These are phyloP conservation scores for Zygnema cylindricum DNA, from an alignment of 139 green algal genomes.

Conservation along the genomic window DNA sequence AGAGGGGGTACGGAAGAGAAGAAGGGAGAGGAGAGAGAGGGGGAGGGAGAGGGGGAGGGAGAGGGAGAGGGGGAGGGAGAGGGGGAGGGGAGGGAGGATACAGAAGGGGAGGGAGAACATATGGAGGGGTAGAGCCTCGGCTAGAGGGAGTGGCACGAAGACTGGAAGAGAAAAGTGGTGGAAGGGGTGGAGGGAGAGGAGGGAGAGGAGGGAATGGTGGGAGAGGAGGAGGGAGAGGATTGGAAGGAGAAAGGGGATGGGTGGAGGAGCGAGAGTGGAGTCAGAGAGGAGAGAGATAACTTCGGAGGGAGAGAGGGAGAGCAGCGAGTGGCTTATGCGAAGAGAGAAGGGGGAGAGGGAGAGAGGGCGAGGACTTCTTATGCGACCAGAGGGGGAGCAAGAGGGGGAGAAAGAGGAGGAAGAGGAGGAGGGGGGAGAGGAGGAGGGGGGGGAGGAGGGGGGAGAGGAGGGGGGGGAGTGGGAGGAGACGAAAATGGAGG, in stretches of 20 bases:
- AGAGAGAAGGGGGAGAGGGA: background rate
- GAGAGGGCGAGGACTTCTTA: conserved; percentile 3
- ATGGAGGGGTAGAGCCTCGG: too few relatives aligned
- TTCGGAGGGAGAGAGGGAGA: conserved; percentile 1
- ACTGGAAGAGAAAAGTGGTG: too few relatives aligned
- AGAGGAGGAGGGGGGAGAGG: background rate
- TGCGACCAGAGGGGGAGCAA: background rate
- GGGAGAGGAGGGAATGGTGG: too few relatives aligned
- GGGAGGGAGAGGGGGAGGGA: background rate
- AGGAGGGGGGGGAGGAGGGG: background rate
- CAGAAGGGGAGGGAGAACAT: background rate
- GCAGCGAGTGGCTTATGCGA: background rate
- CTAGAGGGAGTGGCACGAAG: too few relatives aligned
- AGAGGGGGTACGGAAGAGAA: too few relatives aligned
- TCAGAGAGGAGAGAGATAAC: background rate
- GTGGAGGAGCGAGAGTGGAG: too few relatives aligned
- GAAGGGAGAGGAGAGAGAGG: background rate
- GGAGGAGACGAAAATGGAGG: background rate
- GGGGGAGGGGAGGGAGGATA: background rate
- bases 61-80: background rate
- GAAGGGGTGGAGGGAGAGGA: too few relatives aligned
- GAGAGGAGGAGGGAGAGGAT: too few relatives aligned
- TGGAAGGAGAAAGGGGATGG: too few relatives aligned
- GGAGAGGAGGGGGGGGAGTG: background rate
- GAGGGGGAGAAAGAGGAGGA: background rate